phyloP scores from a whole-genome alignment of 2,329 filamentous ascomycete genomes.

The Fusarium redolens region DNA sequence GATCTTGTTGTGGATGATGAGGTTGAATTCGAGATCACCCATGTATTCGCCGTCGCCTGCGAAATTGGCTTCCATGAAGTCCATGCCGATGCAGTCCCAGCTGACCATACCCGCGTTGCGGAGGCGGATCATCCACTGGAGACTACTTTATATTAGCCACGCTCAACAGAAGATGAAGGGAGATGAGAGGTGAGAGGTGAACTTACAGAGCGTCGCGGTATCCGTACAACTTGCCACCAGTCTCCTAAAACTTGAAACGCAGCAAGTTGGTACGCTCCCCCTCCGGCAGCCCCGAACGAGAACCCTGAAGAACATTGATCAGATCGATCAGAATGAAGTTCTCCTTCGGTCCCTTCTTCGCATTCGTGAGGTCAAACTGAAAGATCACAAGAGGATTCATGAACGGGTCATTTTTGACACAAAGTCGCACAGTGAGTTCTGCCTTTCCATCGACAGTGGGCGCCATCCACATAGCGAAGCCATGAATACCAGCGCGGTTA shows the following conservation, averaged over 20 bases:
- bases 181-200: fast-evolving
- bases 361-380: background rate
- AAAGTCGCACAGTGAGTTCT: constrained; percentile 6
- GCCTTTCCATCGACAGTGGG: background rate
- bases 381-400: constrained; percentile 4
- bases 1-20: background rate
- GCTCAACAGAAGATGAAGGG: fast-evolving
- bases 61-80: background rate
- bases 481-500: background rate
- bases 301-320: constrained; percentile 11
- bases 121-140: constrained; percentile 32
- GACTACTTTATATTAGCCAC: background rate
- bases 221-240: background rate
- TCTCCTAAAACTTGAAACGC: constrained; percentile 4
- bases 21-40: background rate
- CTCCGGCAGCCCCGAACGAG: background rate
- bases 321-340: constrained; percentile 10
- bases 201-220: constrained; percentile 21
- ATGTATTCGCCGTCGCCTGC: background rate
- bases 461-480: constrained; percentile 23
- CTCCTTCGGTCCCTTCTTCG: background rate
- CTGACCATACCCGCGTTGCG: background rate
- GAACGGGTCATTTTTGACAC: background rate
- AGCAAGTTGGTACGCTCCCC: background rate
- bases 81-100: constrained; percentile 6